Evolutionary conservation across 768 basidiomycete species (phyloP).

Genomic region (Collybia mongolica): DNA sequence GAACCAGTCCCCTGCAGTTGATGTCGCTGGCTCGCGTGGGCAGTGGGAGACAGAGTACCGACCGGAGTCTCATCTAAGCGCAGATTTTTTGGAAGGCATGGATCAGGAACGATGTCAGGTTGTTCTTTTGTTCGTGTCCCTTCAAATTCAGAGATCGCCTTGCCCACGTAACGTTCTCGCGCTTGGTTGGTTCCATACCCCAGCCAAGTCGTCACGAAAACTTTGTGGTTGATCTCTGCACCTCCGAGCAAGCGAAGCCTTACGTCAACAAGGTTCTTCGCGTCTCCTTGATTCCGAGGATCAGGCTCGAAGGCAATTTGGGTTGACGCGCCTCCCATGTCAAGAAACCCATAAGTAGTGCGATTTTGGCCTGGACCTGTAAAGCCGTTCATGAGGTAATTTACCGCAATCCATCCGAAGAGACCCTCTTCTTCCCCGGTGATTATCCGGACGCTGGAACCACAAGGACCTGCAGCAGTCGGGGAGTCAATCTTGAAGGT

Average conservation of each 20-base stretch:
- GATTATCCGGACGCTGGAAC: conserved; percentile 91
- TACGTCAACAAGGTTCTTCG: conserved; percentile 75
- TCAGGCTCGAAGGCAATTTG: conserved; percentile 97
- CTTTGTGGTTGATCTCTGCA: conserved; percentile 83
- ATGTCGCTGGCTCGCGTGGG: conserved; percentile 52
- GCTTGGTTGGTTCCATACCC: conserved; percentile 98
- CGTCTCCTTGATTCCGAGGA: conserved; percentile 48
- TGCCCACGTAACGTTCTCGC: conserved; percentile 86
- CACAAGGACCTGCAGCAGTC: conserved; percentile 76
- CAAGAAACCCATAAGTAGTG: conserved; percentile 95
- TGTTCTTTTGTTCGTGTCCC: conserved; percentile 25
- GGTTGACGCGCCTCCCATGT: conserved; percentile 99
- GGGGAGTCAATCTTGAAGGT: conserved; percentile 73
- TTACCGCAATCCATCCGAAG: conserved; percentile 99
- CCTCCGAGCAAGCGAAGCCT: conserved; percentile 80
- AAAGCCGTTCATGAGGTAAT: conserved; percentile 98
- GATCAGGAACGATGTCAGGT: conserved; percentile 63
- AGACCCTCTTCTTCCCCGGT: conserved; percentile 98
- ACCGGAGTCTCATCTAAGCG: conserved; percentile 56
- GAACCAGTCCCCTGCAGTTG: conserved; percentile 84
- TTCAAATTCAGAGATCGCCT: conserved; percentile 60
- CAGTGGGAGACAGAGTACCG: conserved; percentile 32
- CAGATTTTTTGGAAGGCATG: conserved; percentile 85
- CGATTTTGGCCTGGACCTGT: conserved; percentile 48
- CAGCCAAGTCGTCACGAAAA: conserved; percentile 98